Conservation (phyloP, 805 yeast species). For the Ogataea pignaliae region DNA sequence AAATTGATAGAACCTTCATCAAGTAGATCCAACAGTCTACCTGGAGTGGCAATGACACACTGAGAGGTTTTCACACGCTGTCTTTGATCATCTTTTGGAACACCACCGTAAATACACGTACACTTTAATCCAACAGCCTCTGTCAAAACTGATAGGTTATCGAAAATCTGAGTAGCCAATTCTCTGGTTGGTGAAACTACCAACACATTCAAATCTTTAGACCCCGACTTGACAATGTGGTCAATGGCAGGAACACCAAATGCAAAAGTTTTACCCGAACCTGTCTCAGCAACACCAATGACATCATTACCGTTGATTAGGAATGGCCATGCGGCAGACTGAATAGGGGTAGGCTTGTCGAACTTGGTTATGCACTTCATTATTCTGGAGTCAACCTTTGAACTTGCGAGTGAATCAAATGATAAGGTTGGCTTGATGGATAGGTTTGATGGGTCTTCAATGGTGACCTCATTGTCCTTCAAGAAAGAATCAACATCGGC, state of each 20-base stretch:
- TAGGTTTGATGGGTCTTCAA: slow-evolving; percentile 61
- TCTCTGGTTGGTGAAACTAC: slow-evolving; percentile 97
- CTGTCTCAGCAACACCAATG: slow-evolving; percentile 97
- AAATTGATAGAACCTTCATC: slow-evolving; percentile 82
- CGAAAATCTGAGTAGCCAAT: slow-evolving; percentile 89
- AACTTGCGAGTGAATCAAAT: slow-evolving; percentile 52
- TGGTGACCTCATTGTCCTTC: slow-evolving; percentile 67
- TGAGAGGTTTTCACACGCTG: slow-evolving; percentile 59
- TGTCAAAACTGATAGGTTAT: slow-evolving; percentile 67
- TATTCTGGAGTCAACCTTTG: slow-evolving; percentile 47
- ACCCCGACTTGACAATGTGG: slow-evolving; percentile 44
- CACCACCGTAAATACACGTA: slow-evolving; percentile 95
- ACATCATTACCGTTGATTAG: slow-evolving; percentile 76
- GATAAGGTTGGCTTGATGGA: slow-evolving; percentile 63
- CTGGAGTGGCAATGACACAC: slow-evolving; percentile 97
- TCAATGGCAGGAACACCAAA: slow-evolving; percentile 97
- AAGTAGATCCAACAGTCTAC: slow-evolving; percentile 85
- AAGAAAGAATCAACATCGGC: slow-evolving; percentile 60
- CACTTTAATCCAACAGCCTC: slow-evolving; percentile 59
- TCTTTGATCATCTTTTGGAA: slow-evolving; percentile 90
- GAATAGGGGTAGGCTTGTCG: slow-evolving; percentile 93
- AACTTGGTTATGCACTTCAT: slow-evolving; percentile 62
- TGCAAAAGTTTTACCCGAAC: slow-evolving; percentile 96
- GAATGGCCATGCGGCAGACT: slow-evolving; percentile 93
- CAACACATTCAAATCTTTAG: slow-evolving; percentile 62